Conservation (phyloP, 768 basidiomycete species). For the Exidia glandulosa region DNA sequence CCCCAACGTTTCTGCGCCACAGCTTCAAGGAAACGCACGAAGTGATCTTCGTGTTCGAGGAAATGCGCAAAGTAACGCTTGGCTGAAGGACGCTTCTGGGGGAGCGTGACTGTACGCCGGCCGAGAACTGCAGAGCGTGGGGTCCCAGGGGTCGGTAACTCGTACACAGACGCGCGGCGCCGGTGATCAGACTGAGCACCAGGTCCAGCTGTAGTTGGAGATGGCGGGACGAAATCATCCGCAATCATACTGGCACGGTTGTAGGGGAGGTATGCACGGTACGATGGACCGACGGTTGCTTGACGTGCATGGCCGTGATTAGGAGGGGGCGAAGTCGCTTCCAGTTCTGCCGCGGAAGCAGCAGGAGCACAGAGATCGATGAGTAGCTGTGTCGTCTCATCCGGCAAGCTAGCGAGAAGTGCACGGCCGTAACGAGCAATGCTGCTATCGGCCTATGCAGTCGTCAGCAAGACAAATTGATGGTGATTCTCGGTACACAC, state of each 20-base stretch:
- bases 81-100: constrained; percentile 57
- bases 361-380: constrained; percentile 78
- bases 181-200: neutral
- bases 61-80: constrained; percentile 88
- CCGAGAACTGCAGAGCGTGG: neutral
- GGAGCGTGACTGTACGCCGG: neutral
- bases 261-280: constrained; percentile 71
- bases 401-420: constrained; percentile 69
- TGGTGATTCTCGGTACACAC: constrained; percentile 34
- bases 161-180: constrained; percentile 10
- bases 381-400: constrained; percentile 81
- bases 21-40: constrained; percentile 80
- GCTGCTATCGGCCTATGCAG: constrained; percentile 66
- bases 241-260: constrained; percentile 36
- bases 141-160: constrained; percentile 8
- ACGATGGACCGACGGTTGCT: constrained; percentile 39
- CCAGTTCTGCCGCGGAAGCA: constrained; percentile 21
- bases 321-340: constrained; percentile 21
- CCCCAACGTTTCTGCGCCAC: constrained; percentile 74
- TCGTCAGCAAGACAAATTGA: neutral
- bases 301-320: constrained; percentile 13
- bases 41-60: constrained; percentile 75
- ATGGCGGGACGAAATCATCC: constrained; percentile 2
- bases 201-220: constrained; percentile 5
- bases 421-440: constrained; percentile 81